A percentile compares a stretch with the other conserved stretches of the same genome.
phyloP scores from a whole-genome alignment of 441 rosid species.

The Populus hybrid region DNA sequence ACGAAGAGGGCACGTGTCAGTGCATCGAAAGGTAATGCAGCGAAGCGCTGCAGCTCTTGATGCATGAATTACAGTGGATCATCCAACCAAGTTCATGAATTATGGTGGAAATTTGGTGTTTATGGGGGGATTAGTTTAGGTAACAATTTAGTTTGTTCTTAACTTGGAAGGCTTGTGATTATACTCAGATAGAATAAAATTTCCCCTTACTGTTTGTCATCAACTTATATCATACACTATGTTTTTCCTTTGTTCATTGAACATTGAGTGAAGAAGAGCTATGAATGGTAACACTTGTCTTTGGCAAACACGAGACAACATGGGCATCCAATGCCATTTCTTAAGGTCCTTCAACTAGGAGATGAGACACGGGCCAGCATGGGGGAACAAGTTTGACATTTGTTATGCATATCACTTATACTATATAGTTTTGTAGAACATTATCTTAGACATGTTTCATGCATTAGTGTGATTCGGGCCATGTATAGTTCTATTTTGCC shows the following conservation, averaged over 20 bases:
- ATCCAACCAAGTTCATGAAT: neutral
- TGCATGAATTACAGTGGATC: neutral
- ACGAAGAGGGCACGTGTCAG: slow-evolving; percentile 45
- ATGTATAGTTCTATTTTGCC: no score
- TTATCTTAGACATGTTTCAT: no score
- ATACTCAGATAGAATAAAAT: no score
- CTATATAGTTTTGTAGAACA: neutral
- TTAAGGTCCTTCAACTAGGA: neutral
- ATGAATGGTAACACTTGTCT: neutral
- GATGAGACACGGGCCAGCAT: neutral
- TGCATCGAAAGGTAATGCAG: slow-evolving; percentile 29
- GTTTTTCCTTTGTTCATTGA: no score
- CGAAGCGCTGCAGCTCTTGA: slow-evolving; percentile 38
- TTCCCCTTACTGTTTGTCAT: no score
- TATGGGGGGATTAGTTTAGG: neutral
- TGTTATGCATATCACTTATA: neutral
- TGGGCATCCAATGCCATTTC: no score
- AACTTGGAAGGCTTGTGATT: neutral
- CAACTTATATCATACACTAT: no score
- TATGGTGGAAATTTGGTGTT: neutral
- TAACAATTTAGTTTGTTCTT: neutral
- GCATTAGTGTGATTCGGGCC: no score
- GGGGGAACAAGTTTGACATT: neutral
- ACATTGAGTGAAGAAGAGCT: no score
- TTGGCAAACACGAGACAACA: neutral